Base-by-base conservation (phyloP, 352 stramenopile genomes). In the Globisporangium acanthophoron region DNA sequence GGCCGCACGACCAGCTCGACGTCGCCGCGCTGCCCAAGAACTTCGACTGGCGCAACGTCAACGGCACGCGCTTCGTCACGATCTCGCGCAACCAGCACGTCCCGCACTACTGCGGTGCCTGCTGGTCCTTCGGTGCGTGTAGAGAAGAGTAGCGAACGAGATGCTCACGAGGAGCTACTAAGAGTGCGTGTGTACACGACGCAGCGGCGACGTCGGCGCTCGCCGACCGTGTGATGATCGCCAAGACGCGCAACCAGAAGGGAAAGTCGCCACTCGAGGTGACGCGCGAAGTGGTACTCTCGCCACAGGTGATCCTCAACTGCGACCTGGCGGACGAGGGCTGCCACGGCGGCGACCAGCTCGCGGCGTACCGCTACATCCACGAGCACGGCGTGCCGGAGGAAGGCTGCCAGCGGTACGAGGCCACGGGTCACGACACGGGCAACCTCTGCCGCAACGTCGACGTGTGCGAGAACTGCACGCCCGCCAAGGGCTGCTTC, bases 391-490 rank as follows among this genome's bases (percentile, higher is more conserved):
- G 84, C 18, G 84, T 98, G 37, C 93, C 94, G 0, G 96, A 97
- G 59, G 95, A 99, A 73, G 96, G 94, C 9, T 98, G 94, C 64
- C 88, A 97, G 66, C 80, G 88, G 3, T 99, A 99, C 72, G 61
- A 88, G 39, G 96, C 96, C 3, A 97, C 88, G 43, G 82, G 87
- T 21, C 80, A 92, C 56, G 96, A 97, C 54, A 97, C 90, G 54
- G 82, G 87, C 55, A 91, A 94, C 62, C 79, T 70, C 43, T 98
- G 93, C 72, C 85, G 62, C 24, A 66, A 71, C 21, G 84, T 91
- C 33, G 96, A 98, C 66, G 85, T 95, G 20, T 98, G 96, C 71
- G 80, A 92, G 60, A 98, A 97, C 56, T 99, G 96, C 70, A 59
- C 81, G 56, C 73, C 79, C 3, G 55, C 61, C 49, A 84, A 87